These are phyloP conservation scores for Trichomonas vaginalis DNA, from an alignment of 208 protist species.

Conservation along the genomic window DNA sequence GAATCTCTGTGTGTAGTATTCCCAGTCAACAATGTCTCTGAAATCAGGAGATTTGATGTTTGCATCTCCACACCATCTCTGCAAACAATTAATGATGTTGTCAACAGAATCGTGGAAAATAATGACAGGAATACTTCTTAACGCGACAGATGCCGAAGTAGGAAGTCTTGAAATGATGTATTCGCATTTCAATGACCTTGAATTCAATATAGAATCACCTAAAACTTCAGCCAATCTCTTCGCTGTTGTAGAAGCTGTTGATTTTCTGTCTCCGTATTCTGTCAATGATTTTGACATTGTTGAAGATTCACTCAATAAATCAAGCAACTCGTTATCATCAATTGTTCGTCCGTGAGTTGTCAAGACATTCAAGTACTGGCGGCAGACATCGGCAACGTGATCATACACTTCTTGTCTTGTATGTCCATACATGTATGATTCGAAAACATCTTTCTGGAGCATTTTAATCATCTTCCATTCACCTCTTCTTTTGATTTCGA, in stretches of 20 bases:
- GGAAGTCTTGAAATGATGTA: background rate
- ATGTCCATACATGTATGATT: slow-evolving; percentile 76
- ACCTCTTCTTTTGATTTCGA: slow-evolving; percentile 99
- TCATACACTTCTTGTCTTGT: slow-evolving; percentile 79
- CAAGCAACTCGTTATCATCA: slow-evolving; percentile 77
- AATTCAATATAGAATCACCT: slow-evolving; percentile 45
- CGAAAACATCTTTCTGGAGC: slow-evolving; percentile 84
- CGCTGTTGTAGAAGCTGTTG: slow-evolving; percentile 82
- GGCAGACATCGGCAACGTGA: slow-evolving; percentile 63
- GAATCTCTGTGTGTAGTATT: slow-evolving; percentile 6
- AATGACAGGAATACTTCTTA: background rate
- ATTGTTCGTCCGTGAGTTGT: slow-evolving; percentile 36
- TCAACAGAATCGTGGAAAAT: background rate
- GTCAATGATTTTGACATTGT: slow-evolving; percentile 32
- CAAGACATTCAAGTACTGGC: slow-evolving; percentile 1
- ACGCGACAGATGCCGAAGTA: background rate
- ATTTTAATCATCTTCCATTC: slow-evolving; percentile 97
- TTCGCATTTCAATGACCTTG: background rate
- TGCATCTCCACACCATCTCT: background rate
- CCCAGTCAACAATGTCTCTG: slow-evolving; percentile 21
- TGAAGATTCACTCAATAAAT: slow-evolving; percentile 79
- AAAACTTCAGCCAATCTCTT: slow-evolving; percentile 87
- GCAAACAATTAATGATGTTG: background rate
- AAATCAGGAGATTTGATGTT: background rate
- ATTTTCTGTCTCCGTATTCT: slow-evolving; percentile 94